Evolutionary conservation across 2,329 filamentous ascomycete species (phyloP), one percentile per base, ranked within the genome.

Genomic region (Exophiala alcalophila): DNA sequence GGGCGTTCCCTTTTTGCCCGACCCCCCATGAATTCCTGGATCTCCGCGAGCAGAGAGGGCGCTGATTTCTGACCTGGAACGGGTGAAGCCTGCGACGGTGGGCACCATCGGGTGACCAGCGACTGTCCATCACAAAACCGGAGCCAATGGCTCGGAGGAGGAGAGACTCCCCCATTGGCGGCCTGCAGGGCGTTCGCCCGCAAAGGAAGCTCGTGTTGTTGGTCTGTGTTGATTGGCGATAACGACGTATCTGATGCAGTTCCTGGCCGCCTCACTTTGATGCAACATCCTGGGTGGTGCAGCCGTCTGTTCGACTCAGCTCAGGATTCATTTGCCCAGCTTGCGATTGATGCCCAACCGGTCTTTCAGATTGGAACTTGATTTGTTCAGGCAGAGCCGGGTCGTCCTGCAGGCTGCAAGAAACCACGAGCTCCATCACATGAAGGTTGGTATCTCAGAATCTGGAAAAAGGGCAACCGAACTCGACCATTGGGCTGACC

Each of bases 191-290:
- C 25, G 27, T 18, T 32, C 26, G 16, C 16, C 16, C 19, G 11
- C 11, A 23, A 20, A 33, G 32, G 12, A 20, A 16, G 15, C 15
- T 23, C 14, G 21, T 26, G 20, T 4, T 16, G 2, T 19, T 15
- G 18, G 20, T 9, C 23, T 23, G 12, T 19, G 33, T 29, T 36
- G 26, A 49, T 49, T 49, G 41, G 47, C 16, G 16, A 5, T 32
- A 18, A 32, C 27, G 29, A 20, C 4, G 23, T 10, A 8, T 11
- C 25, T 33, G 34, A 24, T 19, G 1, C 25, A 20, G 18, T 38
- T 35, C 19, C 24, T 46, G 47, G 47, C 24, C 38, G 47, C 47
- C 47, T 49, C 47, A 49, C 47, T 49, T 49, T 49, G 15, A 18
- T 16, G 3, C 10, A 8, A 12, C n/a, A 16, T 26, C 7, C 23